These are phyloP conservation scores for Balansia obtecta DNA, from an alignment of 2,329 filamentous ascomycete genomes.

Conservation along the genomic window DNA sequence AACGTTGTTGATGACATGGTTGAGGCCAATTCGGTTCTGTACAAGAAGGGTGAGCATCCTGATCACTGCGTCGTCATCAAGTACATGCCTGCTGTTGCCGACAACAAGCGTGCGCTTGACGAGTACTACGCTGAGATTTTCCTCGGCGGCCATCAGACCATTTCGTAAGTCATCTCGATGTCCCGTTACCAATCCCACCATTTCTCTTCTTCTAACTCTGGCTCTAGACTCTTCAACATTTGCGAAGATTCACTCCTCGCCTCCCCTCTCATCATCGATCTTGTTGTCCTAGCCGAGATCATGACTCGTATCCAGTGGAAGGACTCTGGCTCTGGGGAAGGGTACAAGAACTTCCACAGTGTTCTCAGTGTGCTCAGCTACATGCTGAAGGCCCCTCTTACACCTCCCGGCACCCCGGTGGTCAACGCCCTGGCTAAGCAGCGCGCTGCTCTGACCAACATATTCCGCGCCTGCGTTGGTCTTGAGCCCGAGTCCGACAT, in stretches of 20 bases:
- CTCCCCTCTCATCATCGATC: slow-evolving; percentile 91
- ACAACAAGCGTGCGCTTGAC: slow-evolving; percentile 97
- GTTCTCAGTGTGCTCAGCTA: slow-evolving; percentile 96
- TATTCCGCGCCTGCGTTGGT: slow-evolving; percentile 95
- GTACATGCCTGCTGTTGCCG: slow-evolving; percentile 98
- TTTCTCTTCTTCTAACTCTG: slow-evolving; percentile 9
- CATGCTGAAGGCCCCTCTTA: slow-evolving; percentile 95
- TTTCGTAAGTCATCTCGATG: slow-evolving; percentile 43
- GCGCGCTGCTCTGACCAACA: slow-evolving; percentile 87
- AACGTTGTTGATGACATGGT: slow-evolving; percentile 99
- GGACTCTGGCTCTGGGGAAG: slow-evolving; percentile 41
- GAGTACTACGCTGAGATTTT: slow-evolving; percentile 99
- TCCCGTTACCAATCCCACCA: not conserved
- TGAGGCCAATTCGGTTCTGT: slow-evolving; percentile 82
- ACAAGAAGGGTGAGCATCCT: slow-evolving; percentile 84
- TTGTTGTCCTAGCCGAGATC: slow-evolving; percentile 87
- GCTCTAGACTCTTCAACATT: slow-evolving; percentile 85
- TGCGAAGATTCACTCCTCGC: slow-evolving; percentile 97
- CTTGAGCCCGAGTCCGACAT: slow-evolving; percentile 97
- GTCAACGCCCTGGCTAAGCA: slow-evolving; percentile 95
- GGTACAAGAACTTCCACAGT: slow-evolving; percentile 91
- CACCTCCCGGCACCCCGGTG: slow-evolving; percentile 86
- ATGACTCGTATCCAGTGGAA: slow-evolving; percentile 98
- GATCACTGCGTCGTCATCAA: slow-evolving; percentile 99
- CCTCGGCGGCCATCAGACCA: slow-evolving; percentile 95